Evolutionary conservation across 2,329 filamentous ascomycete genomes (phyloP).

Genomic region (Pyricularia sp.): DNA sequence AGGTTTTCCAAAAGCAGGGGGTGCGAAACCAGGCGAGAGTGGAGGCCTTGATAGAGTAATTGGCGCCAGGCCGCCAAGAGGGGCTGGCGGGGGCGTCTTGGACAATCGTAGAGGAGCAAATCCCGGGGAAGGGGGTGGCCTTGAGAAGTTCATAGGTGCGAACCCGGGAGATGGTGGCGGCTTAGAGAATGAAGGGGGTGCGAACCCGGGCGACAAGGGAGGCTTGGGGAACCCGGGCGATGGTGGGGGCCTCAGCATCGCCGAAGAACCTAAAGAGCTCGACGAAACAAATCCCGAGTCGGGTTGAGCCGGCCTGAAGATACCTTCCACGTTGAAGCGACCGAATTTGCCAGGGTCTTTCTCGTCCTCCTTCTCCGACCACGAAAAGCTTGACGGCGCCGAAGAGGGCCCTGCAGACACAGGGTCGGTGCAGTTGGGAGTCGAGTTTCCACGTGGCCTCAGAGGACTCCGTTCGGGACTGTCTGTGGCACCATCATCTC

Average conservation of each 20-base stretch:
- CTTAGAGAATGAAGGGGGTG: conserved; percentile 6
- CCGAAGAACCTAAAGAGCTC: conserved; percentile 6
- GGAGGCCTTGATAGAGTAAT: conserved; percentile 16
- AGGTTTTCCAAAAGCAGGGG: conserved; percentile 21
- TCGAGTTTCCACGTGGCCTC: conserved; percentile 43
- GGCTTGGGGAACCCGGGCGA: not conserved
- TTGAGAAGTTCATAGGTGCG: conserved; percentile 6
- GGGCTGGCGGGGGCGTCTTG: conserved; percentile 15
- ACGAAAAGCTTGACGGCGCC: conserved; percentile 54
- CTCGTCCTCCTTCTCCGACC: conserved; percentile 40
- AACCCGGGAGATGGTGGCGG: not conserved
- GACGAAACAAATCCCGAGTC: conserved; percentile 18
- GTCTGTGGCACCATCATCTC: conserved; percentile 35
- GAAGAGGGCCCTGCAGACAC: conserved; percentile 57
- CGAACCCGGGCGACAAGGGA: not conserved
- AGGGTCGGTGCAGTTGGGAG: conserved; percentile 33
- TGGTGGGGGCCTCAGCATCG: conserved; percentile 8
- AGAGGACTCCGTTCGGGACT: conserved; percentile 29
- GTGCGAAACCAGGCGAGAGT: conserved; percentile 27
- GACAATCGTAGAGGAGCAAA: conserved; percentile 8
- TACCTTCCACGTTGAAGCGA: conserved; percentile 29
- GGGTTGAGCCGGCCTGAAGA: conserved; percentile 26
- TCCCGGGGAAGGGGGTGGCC: not conserved
- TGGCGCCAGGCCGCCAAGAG: conserved; percentile 10
- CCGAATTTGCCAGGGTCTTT: conserved; percentile 27